These are phyloP conservation scores for Aspergillus sergii DNA, from an alignment of 2,329 filamentous ascomycete species.

Conservation along the genomic window DNA sequence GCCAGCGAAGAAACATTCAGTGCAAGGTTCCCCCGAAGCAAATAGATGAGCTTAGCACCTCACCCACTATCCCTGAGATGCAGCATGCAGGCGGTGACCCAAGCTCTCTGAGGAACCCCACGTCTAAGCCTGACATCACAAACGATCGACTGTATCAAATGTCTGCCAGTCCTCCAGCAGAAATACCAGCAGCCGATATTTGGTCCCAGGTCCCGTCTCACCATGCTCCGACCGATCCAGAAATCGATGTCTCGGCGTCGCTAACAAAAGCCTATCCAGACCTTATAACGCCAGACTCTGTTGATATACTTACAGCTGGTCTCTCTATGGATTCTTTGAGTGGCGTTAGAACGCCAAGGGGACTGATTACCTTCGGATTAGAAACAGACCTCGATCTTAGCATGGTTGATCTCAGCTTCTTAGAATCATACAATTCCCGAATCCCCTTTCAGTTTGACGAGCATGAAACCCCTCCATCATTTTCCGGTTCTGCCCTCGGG, in stretches of 20 bases:
- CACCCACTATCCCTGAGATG: background rate
- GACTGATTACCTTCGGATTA: constrained; percentile 16
- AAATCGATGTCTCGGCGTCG: background rate
- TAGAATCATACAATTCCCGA: constrained; percentile 34
- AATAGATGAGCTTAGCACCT: background rate
- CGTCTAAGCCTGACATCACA: background rate
- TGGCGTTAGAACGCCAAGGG: constrained; percentile 15
- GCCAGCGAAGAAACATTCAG: constrained; percentile 26
- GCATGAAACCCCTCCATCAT: background rate
- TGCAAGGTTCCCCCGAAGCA: constrained; percentile 4
- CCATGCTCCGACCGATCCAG: background rate
- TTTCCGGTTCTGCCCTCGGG: background rate
- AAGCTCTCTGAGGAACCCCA: background rate
- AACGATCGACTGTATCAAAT: background rate
- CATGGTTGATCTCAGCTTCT: constrained; percentile 35
- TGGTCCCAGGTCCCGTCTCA: background rate
- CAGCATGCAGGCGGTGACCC: background rate
- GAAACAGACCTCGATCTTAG: constrained; percentile 30
- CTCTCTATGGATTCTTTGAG: background rate
- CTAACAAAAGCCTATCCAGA: background rate
- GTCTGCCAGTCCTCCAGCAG: background rate
- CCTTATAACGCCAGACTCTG: background rate
- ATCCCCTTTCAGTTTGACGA: constrained; percentile 32
- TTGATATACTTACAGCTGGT: background rate
- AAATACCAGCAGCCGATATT: background rate